Evolutionary conservation across 352 stramenopile genomes (phyloP).

Genomic region (Halophytophthora polymorphica): DNA sequence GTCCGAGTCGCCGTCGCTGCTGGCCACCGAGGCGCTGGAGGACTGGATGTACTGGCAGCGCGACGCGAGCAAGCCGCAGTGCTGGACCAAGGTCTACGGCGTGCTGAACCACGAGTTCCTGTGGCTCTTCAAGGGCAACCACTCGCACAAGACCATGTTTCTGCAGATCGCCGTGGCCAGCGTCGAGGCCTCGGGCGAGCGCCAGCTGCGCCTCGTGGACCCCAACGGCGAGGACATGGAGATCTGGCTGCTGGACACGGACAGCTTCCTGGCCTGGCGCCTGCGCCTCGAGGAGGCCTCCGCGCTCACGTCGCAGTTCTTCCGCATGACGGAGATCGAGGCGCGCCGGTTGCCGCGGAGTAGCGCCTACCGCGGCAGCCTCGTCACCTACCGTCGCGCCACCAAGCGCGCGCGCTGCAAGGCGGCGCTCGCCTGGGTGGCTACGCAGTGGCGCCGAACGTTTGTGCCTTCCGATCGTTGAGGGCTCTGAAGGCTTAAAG

Average conservation of each 20-base stretch:
- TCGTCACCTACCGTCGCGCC: slow-evolving; percentile 57
- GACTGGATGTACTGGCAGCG: slow-evolving; percentile 87
- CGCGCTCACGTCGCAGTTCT: slow-evolving; percentile 59
- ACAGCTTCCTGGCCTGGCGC: slow-evolving; percentile 49
- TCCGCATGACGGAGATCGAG: slow-evolving; percentile 53
- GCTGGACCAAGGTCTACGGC: slow-evolving; percentile 82
- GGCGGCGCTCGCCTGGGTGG: slow-evolving; percentile 39
- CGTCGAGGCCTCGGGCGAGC: slow-evolving; percentile 61
- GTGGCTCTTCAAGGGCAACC: slow-evolving; percentile 73
- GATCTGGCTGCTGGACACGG: slow-evolving; percentile 61
- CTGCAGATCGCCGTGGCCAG: slow-evolving; percentile 75
- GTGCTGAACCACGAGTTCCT: slow-evolving; percentile 81
- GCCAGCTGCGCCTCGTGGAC: slow-evolving; percentile 63
- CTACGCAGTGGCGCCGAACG: slow-evolving; percentile 36
- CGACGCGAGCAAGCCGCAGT: slow-evolving; percentile 55
- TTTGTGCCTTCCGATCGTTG: slow-evolving; percentile 14
- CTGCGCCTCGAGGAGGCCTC: slow-evolving; percentile 59
- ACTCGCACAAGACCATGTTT: slow-evolving; percentile 51
- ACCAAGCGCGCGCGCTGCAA: slow-evolving; percentile 52
- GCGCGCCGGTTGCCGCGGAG: slow-evolving; percentile 52
- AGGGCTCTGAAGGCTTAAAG: too few relatives aligned
- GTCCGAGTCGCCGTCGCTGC: slow-evolving; percentile 24
- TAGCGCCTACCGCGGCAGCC: slow-evolving; percentile 63
- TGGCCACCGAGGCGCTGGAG: slow-evolving; percentile 38
- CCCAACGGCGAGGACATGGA: slow-evolving; percentile 76